Percentiles rank a stretch among this genome's conserved stretches.
These are phyloP conservation scores for Diaporthe sp. DNA, from an alignment of 2,329 filamentous ascomycete species.

Conservation along the genomic window DNA sequence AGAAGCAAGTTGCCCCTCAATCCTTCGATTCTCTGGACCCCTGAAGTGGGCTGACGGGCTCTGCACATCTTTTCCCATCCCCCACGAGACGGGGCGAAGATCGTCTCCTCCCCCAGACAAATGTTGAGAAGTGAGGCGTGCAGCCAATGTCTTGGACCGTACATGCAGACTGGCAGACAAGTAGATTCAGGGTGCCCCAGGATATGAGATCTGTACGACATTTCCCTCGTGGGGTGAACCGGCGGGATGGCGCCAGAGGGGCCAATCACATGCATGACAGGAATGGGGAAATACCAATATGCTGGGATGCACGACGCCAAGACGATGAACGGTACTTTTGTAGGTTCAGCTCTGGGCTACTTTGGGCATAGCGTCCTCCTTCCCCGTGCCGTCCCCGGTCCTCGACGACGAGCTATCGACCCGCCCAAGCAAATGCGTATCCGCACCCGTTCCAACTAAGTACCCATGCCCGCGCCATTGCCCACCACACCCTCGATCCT, in stretches of 20 bases:
- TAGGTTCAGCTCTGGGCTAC: conserved; percentile 20
- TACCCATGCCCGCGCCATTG: not conserved
- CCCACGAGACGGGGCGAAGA: not conserved
- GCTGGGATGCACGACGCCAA: conserved; percentile 21
- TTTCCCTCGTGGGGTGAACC: conserved; percentile 14
- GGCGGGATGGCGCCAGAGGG: conserved; percentile 4
- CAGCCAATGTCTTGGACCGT: not conserved
- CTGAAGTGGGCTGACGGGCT: not conserved
- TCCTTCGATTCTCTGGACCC: conserved; percentile 14
- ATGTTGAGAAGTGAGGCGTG: not conserved
- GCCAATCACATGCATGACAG: not conserved
- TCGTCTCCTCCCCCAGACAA: not conserved
- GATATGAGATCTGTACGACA: conserved; percentile 5
- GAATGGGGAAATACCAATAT: not conserved
- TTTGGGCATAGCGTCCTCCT: not conserved
- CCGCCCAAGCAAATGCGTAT: not conserved
- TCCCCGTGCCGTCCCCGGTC: not conserved
- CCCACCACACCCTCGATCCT: not conserved
- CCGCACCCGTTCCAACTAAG: not conserved
- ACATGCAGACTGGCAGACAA: no score
- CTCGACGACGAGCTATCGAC: conserved; percentile 3
- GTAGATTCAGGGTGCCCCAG: not conserved
- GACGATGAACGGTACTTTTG: conserved; percentile 5
- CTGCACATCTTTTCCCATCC: not conserved
- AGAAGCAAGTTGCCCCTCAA: conserved; percentile 12